These are phyloP conservation scores for Lizonia empirigonia DNA, from an alignment of 2,329 filamentous ascomycete species.

Conservation along the genomic window DNA sequence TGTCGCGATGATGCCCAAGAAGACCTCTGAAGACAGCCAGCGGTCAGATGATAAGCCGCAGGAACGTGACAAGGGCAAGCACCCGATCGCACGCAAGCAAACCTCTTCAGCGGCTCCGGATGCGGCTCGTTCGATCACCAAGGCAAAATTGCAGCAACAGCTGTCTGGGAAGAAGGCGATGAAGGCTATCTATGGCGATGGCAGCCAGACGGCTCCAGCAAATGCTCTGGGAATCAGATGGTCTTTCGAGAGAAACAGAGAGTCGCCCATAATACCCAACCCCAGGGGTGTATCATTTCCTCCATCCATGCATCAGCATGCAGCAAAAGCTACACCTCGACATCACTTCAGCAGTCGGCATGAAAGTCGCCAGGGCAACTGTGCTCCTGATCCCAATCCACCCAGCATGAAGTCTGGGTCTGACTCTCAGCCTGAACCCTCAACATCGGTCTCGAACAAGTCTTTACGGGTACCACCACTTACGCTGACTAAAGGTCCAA, in stretches of 20 bases:
- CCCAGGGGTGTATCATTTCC: neutral
- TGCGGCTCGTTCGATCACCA: neutral
- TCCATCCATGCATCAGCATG: neutral
- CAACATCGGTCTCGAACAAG: neutral
- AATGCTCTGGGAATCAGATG: neutral
- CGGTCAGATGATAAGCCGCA: neutral
- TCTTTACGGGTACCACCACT: neutral
- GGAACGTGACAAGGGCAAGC: conserved; percentile 1
- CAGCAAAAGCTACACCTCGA: neutral
- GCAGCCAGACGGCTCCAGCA: neutral
- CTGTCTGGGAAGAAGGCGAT: neutral
- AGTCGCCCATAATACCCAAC: neutral
- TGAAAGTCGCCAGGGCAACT: neutral
- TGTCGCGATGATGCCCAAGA: neutral
- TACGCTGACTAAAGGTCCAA: neutral
- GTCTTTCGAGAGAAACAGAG: neutral
- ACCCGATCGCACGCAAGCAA: neutral
- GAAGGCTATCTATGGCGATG: neutral
- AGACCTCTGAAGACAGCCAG: neutral
- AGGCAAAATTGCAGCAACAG: neutral
- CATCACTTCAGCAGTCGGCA: neutral
- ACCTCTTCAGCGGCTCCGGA: neutral
- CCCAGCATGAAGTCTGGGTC: neutral
- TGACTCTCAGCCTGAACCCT: neutral
- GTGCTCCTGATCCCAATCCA: neutral